Evolutionary conservation across 108 stramenopile species (phyloP).

Genomic region (Pelagomonas calceolata): DNA sequence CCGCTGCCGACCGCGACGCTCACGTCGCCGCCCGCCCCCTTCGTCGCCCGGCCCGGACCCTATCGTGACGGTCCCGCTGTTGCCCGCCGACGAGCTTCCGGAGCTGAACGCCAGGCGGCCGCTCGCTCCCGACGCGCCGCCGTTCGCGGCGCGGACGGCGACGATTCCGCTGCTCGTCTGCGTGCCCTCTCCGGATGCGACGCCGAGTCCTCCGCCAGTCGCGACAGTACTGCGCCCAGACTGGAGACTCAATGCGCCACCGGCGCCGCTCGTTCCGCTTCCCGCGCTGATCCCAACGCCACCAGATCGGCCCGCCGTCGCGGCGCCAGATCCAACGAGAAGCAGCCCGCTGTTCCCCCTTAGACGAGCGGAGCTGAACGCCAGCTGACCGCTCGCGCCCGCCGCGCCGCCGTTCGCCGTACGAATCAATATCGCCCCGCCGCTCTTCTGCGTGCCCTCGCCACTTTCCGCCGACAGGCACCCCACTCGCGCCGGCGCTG

Average conservation of each 20-base stretch:
- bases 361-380: not conserved
- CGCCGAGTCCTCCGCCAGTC: not conserved
- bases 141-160: not conserved
- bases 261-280: not conserved
- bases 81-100: constrained; percentile 15
- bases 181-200: not conserved
- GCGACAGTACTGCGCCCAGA: not conserved
- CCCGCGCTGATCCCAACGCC: not conserved
- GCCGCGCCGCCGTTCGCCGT: not conserved
- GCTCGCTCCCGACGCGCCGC: not conserved
- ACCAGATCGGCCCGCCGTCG: not conserved
- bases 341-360: not conserved
- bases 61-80: not conserved
- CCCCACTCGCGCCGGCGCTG: not conserved
- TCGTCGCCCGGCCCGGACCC: not conserved
- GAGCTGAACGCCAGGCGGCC: not conserved
- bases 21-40: not conserved
- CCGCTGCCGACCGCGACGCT: not conserved
- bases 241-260: not conserved
- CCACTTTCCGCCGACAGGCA: not conserved
- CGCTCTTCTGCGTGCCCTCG: not conserved
- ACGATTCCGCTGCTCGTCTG: not conserved
- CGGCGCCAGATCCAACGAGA: not conserved
- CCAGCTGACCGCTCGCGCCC: not conserved
- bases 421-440: not conserved